Conservation (phyloP, 176 grass and related monocot genomes). For the Guadua angustifolia region DNA sequence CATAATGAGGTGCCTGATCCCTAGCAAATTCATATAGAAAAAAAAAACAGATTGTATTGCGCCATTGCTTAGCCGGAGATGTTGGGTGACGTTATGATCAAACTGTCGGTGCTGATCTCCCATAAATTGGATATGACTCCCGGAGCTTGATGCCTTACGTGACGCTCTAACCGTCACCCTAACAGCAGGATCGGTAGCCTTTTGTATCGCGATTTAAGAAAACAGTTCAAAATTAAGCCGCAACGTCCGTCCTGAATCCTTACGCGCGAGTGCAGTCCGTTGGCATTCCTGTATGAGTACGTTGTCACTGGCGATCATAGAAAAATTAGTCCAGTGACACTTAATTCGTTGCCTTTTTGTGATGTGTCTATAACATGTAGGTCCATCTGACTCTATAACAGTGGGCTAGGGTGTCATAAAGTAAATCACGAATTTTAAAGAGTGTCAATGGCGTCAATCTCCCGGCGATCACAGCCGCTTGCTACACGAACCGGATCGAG, state of each 20-base stretch:
- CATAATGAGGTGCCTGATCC: neutral
- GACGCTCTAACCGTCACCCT: neutral
- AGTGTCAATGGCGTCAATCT: no score
- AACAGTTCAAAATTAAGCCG: neutral
- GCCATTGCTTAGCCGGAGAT: neutral
- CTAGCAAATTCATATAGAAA: no score
- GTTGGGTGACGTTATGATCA: neutral
- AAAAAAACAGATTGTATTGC: no score
- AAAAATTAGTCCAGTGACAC: no score
- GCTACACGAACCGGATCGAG: neutral
- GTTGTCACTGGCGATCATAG: neutral
- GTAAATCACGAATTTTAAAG: no score
- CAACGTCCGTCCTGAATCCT: neutral
- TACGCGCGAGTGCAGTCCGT: neutral
- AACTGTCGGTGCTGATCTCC: slow-evolving; percentile 16
- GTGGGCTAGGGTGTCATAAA: no score
- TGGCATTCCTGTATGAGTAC: neutral
- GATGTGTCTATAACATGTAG: no score
- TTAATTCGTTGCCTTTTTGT: no score
- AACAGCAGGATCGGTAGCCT: neutral
- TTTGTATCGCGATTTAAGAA: neutral
- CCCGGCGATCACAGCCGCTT: neutral
- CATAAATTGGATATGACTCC: neutral
- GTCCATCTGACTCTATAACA: no score
- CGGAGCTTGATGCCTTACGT: neutral